Evolutionary conservation across 257 asterid genomes (phyloP).

Genomic region (Gentiana straminea): DNA sequence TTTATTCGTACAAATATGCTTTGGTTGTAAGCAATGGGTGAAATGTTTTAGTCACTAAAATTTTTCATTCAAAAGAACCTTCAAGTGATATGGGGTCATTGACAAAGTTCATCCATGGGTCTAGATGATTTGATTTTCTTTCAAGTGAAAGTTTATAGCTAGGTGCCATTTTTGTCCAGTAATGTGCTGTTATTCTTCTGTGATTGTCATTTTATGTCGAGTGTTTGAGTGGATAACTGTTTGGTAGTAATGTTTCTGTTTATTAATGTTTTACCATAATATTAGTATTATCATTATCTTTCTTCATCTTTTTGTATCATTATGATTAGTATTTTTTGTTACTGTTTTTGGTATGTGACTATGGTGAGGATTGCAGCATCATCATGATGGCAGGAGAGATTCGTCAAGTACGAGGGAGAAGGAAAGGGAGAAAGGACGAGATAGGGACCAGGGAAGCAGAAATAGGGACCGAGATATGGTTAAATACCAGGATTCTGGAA

Average conservation of each 20-base stretch:
- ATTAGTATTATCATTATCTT: neutral
- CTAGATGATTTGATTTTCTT: no score
- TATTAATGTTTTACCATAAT: neutral
- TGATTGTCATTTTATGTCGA: neutral
- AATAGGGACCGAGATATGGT: constrained; percentile 13
- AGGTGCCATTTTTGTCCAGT: neutral
- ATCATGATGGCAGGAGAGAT: neutral
- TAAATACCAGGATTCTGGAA: constrained; percentile 15
- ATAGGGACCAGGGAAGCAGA: constrained; percentile 15
- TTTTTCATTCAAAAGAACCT: no score
- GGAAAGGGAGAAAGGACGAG: constrained; percentile 11
- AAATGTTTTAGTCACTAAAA: no score
- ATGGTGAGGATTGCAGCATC: neutral
- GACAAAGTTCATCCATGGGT: no score
- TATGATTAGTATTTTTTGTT: neutral
- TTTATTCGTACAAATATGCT: no score
- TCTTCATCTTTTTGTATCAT: neutral
- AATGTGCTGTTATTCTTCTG: neutral
- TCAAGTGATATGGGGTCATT: no score
- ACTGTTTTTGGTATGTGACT: neutral
- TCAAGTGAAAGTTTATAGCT: no score
- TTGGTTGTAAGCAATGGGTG: no score
- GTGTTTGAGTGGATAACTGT: no score
- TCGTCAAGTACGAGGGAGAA: constrained; percentile 32
- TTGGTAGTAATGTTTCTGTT: neutral